phyloP scores from a whole-genome alignment of 2,329 filamentous ascomycete genomes.

The Pseudogymnoascus sp. region DNA sequence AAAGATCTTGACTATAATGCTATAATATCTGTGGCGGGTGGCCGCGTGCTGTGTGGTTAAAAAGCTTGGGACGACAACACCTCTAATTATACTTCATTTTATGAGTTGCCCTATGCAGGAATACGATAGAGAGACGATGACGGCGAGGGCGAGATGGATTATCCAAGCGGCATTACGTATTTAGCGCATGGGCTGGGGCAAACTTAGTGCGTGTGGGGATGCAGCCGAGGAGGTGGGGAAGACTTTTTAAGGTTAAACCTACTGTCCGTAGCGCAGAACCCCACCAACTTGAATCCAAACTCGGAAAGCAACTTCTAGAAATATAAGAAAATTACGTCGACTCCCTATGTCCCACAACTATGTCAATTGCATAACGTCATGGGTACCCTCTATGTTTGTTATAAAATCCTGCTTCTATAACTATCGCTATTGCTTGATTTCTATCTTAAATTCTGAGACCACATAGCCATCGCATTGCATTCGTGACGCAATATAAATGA shows the following conservation, averaged over 20 bases:
- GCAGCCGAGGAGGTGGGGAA: not conserved
- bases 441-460: not conserved
- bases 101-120: not conserved
- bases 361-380: constrained; percentile 4
- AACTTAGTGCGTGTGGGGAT: not conserved
- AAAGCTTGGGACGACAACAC: not conserved
- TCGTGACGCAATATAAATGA: not conserved
- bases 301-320: no score
- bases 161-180: not conserved
- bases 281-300: not conserved
- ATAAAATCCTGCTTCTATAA: not conserved
- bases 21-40: not conserved
- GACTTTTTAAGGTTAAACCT: not conserved
- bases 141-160: not conserved
- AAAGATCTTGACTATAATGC: not conserved
- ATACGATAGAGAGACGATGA: not conserved
- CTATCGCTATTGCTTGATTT: not conserved
- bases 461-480: not conserved
- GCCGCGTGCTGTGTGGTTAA: not conserved
- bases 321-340: not conserved
- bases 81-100: not conserved
- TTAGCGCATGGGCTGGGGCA: not conserved
- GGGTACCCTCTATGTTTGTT: not conserved
- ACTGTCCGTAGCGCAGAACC: not conserved
- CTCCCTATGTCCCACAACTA: not conserved